Evolutionary conservation across 208 protist species (phyloP), one percentile per base, ranked within the genome.

Genomic region (Strigomonas culicis): DNA sequence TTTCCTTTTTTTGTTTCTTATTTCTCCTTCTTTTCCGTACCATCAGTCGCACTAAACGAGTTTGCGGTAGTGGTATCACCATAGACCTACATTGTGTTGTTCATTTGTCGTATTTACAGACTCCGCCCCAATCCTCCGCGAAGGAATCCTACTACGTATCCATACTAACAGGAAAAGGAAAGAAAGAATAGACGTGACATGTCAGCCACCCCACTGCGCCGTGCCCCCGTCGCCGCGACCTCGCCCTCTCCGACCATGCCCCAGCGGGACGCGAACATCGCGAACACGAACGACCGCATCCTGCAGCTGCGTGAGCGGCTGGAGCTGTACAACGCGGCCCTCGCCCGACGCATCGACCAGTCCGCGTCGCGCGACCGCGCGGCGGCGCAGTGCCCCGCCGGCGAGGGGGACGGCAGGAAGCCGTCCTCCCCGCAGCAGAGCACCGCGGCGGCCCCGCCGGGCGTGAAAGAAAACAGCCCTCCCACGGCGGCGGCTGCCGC

Each of bases 281-380:
- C 32, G 8, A 60, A 28, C 30, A 60, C 55, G 28, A 60, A 60
- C 47, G 74, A 80, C 66, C 82, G 86, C 63, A 88, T 92, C 27
- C 86, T 89, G 70, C 80, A 86, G 44, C 68, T 92, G 49, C 82
- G 84, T 8, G 86, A 92, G 72, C 74, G 82, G 0, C 68, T 92
- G 19, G 86, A 88, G 39, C 63, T 88, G 67, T 92, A 92, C 77
- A 92, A 89, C 53, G 73, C 77, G 8, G 68, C 79, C 10, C 74
- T 81, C 24, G 6, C 55, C 19, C 13, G 44, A 31, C n/a, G 30
- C 19, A 60, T 60, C 4, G 39, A 60, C 39, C 25, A 4, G 24
- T 21, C 31, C 2, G 24, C 31, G 4, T 25, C 25, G 3, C 15
- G 30, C 17, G 55, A 60, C 30, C 25, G 10, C 4, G 11, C 13